Conservation (phyloP, 805 yeast genomes). For the Saturnispora dispora region DNA sequence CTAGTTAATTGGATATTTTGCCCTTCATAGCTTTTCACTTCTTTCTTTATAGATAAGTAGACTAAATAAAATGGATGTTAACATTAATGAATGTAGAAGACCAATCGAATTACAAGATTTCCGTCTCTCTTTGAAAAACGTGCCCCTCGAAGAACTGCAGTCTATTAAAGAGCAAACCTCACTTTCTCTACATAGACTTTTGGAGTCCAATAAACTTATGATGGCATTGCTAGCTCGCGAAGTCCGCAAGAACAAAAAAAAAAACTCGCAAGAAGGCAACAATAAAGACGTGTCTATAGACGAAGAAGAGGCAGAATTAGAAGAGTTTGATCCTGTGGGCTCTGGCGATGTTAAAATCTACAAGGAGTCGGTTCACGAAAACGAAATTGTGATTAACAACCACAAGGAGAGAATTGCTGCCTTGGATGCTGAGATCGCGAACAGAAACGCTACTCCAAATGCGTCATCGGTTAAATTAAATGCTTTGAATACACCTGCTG, state of each 20-base stretch:
- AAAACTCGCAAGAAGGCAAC: neutral
- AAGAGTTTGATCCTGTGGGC: slow-evolving; percentile 29
- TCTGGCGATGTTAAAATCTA: slow-evolving; percentile 43
- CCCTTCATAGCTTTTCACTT: neutral
- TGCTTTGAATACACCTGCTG: neutral
- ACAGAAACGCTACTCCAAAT: slow-evolving; percentile 28
- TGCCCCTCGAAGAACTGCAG: slow-evolving; percentile 37
- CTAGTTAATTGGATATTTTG: no score
- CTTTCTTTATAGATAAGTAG: neutral
- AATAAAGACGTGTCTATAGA: slow-evolving; percentile 1
- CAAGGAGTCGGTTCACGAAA: slow-evolving; percentile 48
- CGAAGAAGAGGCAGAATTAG: slow-evolving; percentile 19
- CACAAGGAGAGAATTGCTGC: slow-evolving; percentile 39
- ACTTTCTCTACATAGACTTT: slow-evolving; percentile 37
- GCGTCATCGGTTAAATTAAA: neutral
- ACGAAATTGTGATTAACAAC: slow-evolving; percentile 42
- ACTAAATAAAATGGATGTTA: neutral
- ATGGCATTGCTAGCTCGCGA: slow-evolving; percentile 11
- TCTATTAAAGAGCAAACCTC: slow-evolving; percentile 27
- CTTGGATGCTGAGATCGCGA: slow-evolving; percentile 38
- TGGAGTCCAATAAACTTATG: slow-evolving; percentile 44
- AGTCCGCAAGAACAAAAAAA: slow-evolving; percentile 31
- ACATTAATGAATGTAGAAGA: slow-evolving; percentile 13
- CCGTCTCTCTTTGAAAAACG: slow-evolving; percentile 21
- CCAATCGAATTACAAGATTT: slow-evolving; percentile 26